Evolutionary conservation across 2,329 filamentous ascomycete species (phyloP).

Genomic region (Chaetomiaceae sp.): DNA sequence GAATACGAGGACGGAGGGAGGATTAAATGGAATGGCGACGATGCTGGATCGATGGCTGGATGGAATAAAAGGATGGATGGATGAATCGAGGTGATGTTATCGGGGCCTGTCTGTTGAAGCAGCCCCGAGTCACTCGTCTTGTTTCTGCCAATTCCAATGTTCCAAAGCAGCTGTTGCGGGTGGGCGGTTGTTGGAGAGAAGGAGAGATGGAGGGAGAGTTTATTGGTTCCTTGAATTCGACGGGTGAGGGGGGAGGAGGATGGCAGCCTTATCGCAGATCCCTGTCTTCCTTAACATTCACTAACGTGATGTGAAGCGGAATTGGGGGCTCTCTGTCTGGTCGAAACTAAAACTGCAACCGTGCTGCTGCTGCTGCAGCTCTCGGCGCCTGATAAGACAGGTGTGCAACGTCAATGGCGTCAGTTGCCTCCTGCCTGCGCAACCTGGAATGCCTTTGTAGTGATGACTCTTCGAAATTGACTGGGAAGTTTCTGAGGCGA

Average conservation of each 20-base stretch:
- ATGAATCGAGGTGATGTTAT: too few relatives aligned
- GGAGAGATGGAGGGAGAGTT: neutral
- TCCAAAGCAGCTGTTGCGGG: too few relatives aligned
- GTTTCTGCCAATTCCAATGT: neutral
- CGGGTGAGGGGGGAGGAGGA: conserved; percentile 11
- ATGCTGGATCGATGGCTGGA: too few relatives aligned
- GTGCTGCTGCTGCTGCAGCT: conserved; percentile 5
- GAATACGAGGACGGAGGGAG: too few relatives aligned
- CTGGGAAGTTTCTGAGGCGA: too few relatives aligned
- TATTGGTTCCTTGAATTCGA: neutral
- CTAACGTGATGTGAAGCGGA: too few relatives aligned
- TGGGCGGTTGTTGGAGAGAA: neutral
- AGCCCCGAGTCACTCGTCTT: neutral
- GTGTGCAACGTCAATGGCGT: conserved; percentile 21
- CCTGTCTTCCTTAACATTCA: too few relatives aligned
- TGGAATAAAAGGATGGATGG: neutral
- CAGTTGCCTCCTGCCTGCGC: conserved; percentile 4
- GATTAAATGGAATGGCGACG: too few relatives aligned
- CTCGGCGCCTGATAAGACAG: conserved; percentile 25
- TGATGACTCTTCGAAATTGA: too few relatives aligned
- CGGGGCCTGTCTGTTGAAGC: conserved; percentile 9
- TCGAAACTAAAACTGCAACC: conserved; percentile 8
- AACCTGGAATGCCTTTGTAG: neutral
- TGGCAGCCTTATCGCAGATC: conserved; percentile 26
- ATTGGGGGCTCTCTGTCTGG: conserved; percentile 11